Evolutionary conservation across 148 eudicot species (phyloP).

Genomic region (Rhododendron henanense): DNA sequence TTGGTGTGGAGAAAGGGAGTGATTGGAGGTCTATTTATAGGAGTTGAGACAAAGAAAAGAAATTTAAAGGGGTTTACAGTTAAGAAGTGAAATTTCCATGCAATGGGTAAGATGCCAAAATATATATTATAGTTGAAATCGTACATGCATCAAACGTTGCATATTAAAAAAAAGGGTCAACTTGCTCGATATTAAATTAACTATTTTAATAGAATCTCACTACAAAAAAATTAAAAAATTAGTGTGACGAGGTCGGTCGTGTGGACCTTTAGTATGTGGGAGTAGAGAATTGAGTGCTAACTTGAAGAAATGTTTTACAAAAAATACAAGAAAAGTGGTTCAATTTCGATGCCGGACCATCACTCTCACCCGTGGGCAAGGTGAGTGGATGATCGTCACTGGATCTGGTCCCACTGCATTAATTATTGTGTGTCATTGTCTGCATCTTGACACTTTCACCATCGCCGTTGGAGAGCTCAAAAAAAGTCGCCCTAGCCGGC

Average conservation of each 20-base stretch:
- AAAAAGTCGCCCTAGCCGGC: no score
- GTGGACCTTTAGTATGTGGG: not conserved
- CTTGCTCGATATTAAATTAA: not conserved
- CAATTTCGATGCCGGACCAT: no score
- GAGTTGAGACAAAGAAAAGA: not conserved
- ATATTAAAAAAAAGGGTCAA: not conserved
- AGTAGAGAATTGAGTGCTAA: not conserved
- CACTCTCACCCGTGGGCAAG: no score
- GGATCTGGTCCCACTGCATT: not conserved
- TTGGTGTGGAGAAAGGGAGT: not conserved
- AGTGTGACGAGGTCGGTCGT: not conserved
- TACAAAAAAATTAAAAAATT: not conserved
- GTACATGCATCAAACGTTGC: not conserved
- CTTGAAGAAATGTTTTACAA: no score
- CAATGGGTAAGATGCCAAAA: not conserved
- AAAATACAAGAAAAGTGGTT: no score
- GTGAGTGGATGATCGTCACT: no score
- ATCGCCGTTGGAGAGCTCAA: no score
- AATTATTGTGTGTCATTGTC: not conserved
- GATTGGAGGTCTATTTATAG: not conserved
- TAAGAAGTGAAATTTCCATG: not conserved
- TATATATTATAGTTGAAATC: not conserved
- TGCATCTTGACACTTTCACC: not conserved
- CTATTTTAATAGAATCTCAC: not conserved
- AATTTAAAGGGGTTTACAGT: not conserved